These are phyloP conservation scores for Xanthoconium separans DNA, from an alignment of 1,284 basidiomycete genomes.

Conservation along the genomic window DNA sequence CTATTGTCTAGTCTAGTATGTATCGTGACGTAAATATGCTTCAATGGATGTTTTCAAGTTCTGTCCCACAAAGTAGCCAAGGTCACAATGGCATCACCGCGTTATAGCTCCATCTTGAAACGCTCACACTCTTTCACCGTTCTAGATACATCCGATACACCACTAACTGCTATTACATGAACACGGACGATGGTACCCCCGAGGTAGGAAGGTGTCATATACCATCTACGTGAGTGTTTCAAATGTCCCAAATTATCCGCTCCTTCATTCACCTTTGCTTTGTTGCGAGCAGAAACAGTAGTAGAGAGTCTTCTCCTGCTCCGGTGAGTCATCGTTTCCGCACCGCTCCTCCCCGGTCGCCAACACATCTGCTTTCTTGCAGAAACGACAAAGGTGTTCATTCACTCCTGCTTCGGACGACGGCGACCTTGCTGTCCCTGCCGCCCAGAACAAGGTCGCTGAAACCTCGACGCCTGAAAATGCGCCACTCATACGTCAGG, in stretches of 20 bases:
- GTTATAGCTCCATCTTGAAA: no score
- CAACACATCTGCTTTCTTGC: neutral
- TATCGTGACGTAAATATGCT: no score
- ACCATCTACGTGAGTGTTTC: conserved; percentile 22
- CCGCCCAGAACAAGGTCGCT: conserved; percentile 40
- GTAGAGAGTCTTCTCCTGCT: conserved; percentile 52
- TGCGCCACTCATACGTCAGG: conserved; percentile 51
- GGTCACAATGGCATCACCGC: no score
- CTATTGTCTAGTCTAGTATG: no score
- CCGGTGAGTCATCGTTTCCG: conserved; percentile 33
- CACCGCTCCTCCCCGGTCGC: neutral
- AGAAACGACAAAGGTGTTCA: conserved; percentile 42
- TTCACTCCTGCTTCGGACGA: conserved; percentile 55
- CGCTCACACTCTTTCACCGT: neutral
- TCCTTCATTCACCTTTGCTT: conserved; percentile 5
- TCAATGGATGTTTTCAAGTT: no score
- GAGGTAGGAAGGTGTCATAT: conserved; percentile 18
- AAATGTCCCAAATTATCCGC: neutral
- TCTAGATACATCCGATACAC: neutral
- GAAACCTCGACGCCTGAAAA: conserved; percentile 48
- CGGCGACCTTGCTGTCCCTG: conserved; percentile 39
- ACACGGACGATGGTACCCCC: conserved; percentile 17
- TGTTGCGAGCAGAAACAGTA: conserved; percentile 49
- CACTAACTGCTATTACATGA: conserved; percentile 12
- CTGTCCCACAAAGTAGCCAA: no score